These are phyloP conservation scores for Ophiocordyceps polyrhachis-furcata DNA, from an alignment of 2,329 filamentous ascomycete species.

Conservation along the genomic window DNA sequence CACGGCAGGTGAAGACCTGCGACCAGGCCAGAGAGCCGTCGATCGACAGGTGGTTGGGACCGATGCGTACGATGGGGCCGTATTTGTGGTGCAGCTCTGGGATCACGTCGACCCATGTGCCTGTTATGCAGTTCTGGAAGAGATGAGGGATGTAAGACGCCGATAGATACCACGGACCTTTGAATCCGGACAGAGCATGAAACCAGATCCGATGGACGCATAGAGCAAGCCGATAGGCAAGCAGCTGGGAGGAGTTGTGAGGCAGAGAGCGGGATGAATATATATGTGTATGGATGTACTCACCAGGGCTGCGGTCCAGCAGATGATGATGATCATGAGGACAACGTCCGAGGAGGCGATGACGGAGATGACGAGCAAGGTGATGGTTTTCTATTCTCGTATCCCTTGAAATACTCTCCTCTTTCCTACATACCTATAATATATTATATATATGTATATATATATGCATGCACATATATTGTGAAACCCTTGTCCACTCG, in stretches of 20 bases:
- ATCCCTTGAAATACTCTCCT: no score
- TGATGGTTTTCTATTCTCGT: no score
- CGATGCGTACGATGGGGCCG: conserved; percentile 20
- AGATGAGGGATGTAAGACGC: not conserved
- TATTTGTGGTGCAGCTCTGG: conserved; percentile 8
- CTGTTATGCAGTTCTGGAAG: not conserved
- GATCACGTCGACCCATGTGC: conserved; percentile 5
- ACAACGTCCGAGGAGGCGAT: no score
- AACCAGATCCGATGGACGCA: conserved; percentile 9
- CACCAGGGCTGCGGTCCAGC: not conserved
- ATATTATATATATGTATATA: no score
- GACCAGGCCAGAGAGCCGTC: conserved; percentile 14
- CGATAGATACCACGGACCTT: conserved; percentile 7
- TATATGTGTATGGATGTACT: no score
- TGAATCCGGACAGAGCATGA: conserved; percentile 12
- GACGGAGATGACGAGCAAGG: no score
- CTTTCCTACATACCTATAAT: no score
- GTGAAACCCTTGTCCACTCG: no score
- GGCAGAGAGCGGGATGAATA: no score
- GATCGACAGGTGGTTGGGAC: conserved; percentile 20
- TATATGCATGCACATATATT: no score
- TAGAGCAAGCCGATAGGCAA: not conserved
- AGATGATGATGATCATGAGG: not conserved
- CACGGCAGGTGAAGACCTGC: conserved; percentile 11
- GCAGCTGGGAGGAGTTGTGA: no score